These are phyloP conservation scores for Corynascus novoguineensis DNA, from an alignment of 495 filamentous ascomycete genomes.

Conservation along the genomic window DNA sequence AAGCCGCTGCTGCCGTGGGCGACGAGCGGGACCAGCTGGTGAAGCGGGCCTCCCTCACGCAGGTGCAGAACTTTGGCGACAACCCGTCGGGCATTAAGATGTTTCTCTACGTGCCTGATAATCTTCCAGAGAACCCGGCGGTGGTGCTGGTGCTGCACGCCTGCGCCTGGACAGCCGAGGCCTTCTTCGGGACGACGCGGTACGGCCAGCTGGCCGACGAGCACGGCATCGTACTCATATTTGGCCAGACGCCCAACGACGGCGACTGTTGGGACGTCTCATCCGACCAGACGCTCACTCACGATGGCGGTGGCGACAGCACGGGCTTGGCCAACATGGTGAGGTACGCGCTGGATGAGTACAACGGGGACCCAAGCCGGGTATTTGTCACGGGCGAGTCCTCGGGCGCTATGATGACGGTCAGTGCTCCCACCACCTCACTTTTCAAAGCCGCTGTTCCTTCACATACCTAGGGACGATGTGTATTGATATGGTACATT, in stretches of 20 bases:
- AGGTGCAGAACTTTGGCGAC: not conserved
- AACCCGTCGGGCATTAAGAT: not conserved
- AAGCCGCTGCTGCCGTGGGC: not conserved
- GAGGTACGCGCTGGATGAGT: not conserved
- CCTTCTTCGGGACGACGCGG: not conserved
- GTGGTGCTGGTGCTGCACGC: not conserved
- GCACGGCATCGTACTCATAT: not conserved
- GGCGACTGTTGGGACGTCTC: not conserved
- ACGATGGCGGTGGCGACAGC: constrained; percentile 4
- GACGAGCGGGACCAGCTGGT: not conserved
- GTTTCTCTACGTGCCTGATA: not conserved
- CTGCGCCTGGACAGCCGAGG: not conserved
- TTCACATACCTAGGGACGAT: too few species aligned
- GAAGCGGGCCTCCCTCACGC: not conserved
- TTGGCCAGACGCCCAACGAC: not conserved
- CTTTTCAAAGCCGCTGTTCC: too few species aligned
- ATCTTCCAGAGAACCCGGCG: not conserved
- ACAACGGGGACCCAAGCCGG: not conserved
- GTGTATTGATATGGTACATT: not conserved
- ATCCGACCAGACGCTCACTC: not conserved
- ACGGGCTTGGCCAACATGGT: not conserved
- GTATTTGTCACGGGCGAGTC: not conserved
- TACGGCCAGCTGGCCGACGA: not conserved
- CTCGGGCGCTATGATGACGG: not conserved
- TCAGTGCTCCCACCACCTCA: not conserved